phyloP scores from a whole-genome alignment of 306 rosid species.

The Dryas alaskensis region DNA sequence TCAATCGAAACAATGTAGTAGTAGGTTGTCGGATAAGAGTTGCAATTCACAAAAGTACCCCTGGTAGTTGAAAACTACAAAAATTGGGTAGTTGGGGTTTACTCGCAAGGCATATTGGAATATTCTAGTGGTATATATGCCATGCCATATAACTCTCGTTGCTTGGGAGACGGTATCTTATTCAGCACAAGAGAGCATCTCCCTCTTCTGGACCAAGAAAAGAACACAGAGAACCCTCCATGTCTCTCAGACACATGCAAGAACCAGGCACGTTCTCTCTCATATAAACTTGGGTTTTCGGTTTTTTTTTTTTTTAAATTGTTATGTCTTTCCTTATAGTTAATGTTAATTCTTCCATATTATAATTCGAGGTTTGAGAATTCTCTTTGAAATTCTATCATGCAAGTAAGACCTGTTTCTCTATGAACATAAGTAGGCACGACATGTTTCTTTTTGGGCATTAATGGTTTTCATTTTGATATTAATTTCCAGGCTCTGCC shows the following conservation, averaged over 20 bases:
- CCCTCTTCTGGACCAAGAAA: slow-evolving; percentile 12
- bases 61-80: background rate
- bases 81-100: background rate
- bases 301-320: background rate
- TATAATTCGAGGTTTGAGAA: background rate
- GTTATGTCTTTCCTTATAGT: too few relatives aligned
- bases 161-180: slow-evolving; percentile 16
- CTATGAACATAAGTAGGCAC: background rate
- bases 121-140: slow-evolving; percentile 43
- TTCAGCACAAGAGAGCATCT: slow-evolving; percentile 11
- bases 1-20: too few relatives aligned
- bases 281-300: background rate
- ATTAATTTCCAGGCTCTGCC: background rate
- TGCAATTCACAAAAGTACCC: background rate
- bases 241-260: background rate
- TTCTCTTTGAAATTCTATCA: background rate
- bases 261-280: slow-evolving; percentile 27
- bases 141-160: background rate
- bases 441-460: background rate
- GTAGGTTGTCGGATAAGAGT: too few relatives aligned
- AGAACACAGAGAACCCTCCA: background rate
- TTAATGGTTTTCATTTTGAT: background rate
- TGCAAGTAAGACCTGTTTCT: background rate
- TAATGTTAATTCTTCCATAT: background rate
- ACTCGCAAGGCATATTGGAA: slow-evolving; percentile 25